A percentile compares a stretch with the other conserved stretches of the same genome.
Evolutionary conservation across 2,329 filamentous ascomycete species (phyloP).

Genomic region (Xylaria sp.): DNA sequence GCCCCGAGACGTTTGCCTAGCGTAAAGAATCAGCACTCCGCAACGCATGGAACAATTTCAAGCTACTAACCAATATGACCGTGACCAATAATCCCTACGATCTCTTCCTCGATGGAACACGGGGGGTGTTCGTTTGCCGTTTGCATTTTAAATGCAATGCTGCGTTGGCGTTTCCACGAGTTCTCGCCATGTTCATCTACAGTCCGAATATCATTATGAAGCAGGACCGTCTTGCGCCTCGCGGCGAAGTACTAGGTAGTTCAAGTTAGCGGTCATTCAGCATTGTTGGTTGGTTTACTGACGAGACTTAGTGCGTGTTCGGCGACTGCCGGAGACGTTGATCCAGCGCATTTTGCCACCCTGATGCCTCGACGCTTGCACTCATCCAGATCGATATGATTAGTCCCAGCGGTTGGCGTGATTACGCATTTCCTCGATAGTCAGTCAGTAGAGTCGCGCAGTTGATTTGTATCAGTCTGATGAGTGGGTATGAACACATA

Average conservation of each 20-base stretch:
- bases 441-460: background rate
- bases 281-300: background rate
- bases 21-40: background rate
- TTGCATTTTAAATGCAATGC: constrained; percentile 37
- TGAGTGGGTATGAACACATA: constrained; percentile 17
- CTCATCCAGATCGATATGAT: constrained; percentile 41
- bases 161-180: constrained; percentile 38
- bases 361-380: constrained; percentile 38
- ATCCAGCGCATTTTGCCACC: constrained; percentile 37
- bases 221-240: constrained; percentile 39
- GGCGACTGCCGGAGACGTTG: constrained; percentile 37
- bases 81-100: constrained; percentile 39
- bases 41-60: background rate
- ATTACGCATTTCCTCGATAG: constrained; percentile 39
- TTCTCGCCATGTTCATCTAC: constrained; percentile 33
- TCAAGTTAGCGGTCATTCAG: constrained; percentile 1
- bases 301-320: constrained; percentile 42
- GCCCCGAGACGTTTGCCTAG: constrained; percentile 38
- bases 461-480: background rate
- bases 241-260: constrained; percentile 40
- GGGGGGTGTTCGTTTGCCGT: constrained; percentile 36
- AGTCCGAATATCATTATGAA: constrained; percentile 36
- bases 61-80: constrained; percentile 38
- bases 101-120: constrained; percentile 37
- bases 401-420: constrained; percentile 36